Evolutionary conservation across 306 rosid species (phyloP), one percentile per base, ranked within the genome.

Genomic region (Cotoneaster glaucophyllus): DNA sequence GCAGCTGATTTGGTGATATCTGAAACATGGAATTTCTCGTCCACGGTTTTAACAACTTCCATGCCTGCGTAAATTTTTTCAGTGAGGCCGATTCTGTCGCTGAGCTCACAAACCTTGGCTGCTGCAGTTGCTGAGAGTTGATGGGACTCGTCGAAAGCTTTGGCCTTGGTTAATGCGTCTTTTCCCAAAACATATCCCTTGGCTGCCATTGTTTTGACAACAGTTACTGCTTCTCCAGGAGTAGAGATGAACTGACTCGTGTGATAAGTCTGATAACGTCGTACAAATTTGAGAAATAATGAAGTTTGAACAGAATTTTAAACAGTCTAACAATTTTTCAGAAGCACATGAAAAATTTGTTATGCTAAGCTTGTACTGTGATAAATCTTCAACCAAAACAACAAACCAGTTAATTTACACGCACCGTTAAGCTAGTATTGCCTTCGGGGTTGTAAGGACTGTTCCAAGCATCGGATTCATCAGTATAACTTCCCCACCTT

Each of bases 101-200:
- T 85, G 56, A 95, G 84, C 80, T 92, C 92, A 0, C 66, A 84
- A 71, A 95, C 84, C 80, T 87, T 95, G 77, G 93, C 83, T 76
- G 92, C 88, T 25, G 99, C 97, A 8, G 85, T 70, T 10, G 97
- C 91, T 64, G 99, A 87, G 76, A 90, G 90, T 48, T 39, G 82
- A 58, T 74, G 79, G 19, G 96, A 92, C 77, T 95, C 97, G 19
- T 95, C 99, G 65, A 92, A 86, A 28, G 86, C 85, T 86, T 88
- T 95, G 62, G 97, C 99, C 93, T 85, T 90, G 56, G 85, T 39
- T 64, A 92, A 80, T 56, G 99, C 96, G 67, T 88, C 99, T 82
- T 89, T 91, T 24, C 97, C 85, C 64, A 95, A 74, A 13, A 90
- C 90, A 82, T 89, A 95, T 58, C 99, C 99, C 76, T 90, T 95